Base-by-base conservation (phyloP, 495 filamentous ascomycete species). In the Penicillium malachiteum region DNA sequence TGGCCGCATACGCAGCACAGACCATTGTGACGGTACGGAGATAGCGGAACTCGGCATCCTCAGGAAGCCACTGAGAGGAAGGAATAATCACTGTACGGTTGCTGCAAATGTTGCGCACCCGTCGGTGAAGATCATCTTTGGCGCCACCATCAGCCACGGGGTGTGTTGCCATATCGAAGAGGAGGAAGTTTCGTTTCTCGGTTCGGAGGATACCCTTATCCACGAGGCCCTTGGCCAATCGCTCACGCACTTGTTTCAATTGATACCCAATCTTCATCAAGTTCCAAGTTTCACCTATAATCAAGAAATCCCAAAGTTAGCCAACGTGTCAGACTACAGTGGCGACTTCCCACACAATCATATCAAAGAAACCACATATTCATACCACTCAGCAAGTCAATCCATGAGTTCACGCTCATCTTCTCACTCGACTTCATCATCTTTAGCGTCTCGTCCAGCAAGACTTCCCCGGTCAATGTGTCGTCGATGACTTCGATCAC, bases 401-500 rank as follows among this genome's bases (percentile, higher is more conserved):
- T 97, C 94, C 94, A 98, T 37, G 90, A 88, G 75, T 87, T 91
- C 49, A 97, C 95, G 71, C 94, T 98, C 94, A 98, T 97, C 82
- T 96, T 96, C 81, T 98, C 94, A 70, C 91, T 96, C 58, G 86
- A 85, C 78, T 98, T 97, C 93, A 97, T 98, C 92, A 98, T 96
- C 80, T 98, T 97, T 69, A 98, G 80, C 56, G 94, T 89, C 80
- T 98, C 94, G 76, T 98, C 94, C 64, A 98, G 84, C 66, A 98
- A 82, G 63, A 97, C 48, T 80, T 98, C 94, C 52, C 94, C 94
- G 2, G 94, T 98, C 71, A 97, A 81, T 56, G 90, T 96, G 69
- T 97, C 94, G 71, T 98, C 94, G 64, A 98, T 81, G 52, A 98
- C 94, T 73, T 98, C 94, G 72, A 98, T 96, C 56, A 91, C 74